A percentile compares a stretch with the other conserved stretches of the same genome.
Evolutionary conservation across 148 eudicot genomes (phyloP).

Genomic region (Amaranthus palmeri): DNA sequence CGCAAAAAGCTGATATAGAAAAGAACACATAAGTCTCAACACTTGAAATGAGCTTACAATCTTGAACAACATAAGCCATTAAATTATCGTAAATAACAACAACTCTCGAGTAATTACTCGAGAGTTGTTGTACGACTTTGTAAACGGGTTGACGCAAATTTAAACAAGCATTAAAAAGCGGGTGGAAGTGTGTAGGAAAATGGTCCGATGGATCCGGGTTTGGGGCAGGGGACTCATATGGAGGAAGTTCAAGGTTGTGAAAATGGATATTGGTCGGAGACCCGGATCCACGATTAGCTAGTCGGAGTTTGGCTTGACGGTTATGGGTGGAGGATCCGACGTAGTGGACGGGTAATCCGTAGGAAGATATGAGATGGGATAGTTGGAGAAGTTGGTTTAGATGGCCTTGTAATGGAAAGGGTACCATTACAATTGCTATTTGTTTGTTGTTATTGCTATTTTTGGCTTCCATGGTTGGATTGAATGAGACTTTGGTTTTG

Average conservation of each 20-base stretch:
- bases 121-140: constrained; percentile 19
- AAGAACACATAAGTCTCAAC: constrained; percentile 37
- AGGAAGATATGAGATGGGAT: constrained; percentile 36
- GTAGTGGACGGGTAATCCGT: constrained; percentile 37
- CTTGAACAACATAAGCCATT: constrained; percentile 45
- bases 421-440: constrained; percentile 40
- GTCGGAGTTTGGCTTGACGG: constrained; percentile 38
- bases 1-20: constrained; percentile 29
- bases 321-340: constrained; percentile 30
- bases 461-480: constrained; percentile 11
- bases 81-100: constrained; percentile 51
- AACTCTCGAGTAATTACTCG: constrained; percentile 20
- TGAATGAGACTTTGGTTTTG: neutral
- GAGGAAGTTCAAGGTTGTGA: constrained; percentile 25
- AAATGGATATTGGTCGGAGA: constrained; percentile 15
- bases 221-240: constrained; percentile 23
- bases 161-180: constrained; percentile 17
- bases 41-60: constrained; percentile 22
- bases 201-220: neutral
- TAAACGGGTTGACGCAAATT: constrained; percentile 23
- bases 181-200: constrained; percentile 30
- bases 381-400: constrained; percentile 58
- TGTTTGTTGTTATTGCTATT: neutral
- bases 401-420: constrained; percentile 53
- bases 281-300: neutral